A percentile compares a stretch with the other conserved stretches of the same genome.
phyloP scores from a whole-genome alignment of 495 filamentous ascomycete genomes.

The Penicillium waksmanii region DNA sequence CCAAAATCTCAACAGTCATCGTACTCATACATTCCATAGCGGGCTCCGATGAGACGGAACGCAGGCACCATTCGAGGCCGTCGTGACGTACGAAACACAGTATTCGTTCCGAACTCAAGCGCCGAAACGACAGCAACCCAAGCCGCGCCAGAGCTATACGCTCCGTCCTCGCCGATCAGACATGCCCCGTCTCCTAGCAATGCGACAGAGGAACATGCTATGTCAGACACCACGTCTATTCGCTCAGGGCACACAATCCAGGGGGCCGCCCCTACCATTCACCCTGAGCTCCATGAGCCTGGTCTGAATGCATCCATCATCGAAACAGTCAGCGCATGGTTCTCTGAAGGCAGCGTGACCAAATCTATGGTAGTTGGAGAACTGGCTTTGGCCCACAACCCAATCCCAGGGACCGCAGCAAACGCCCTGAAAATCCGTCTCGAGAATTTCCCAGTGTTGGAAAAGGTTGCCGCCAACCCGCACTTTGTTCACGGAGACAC shows the following conservation, averaged over 20 bases:
- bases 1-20: background rate
- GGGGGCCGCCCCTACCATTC: slow-evolving; percentile 62
- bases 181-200: slow-evolving; percentile 50
- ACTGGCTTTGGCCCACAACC: slow-evolving; percentile 84
- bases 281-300: slow-evolving; percentile 79
- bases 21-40: slow-evolving; percentile 37
- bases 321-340: slow-evolving; percentile 85
- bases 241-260: slow-evolving; percentile 83
- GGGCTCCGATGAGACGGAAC: slow-evolving; percentile 62
- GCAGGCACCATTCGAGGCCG: slow-evolving; percentile 81
- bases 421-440: slow-evolving; percentile 71
- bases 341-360: slow-evolving; percentile 71
- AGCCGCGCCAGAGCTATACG: slow-evolving; percentile 22
- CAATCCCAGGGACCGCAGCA: slow-evolving; percentile 50
- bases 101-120: slow-evolving; percentile 67
- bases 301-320: slow-evolving; percentile 91
- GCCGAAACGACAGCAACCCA: slow-evolving; percentile 21
- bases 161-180: slow-evolving; percentile 41
- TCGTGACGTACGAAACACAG: slow-evolving; percentile 86
- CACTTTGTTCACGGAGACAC: slow-evolving; percentile 72
- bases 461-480: slow-evolving; percentile 94
- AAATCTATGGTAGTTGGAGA: slow-evolving; percentile 83
- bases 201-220: slow-evolving; percentile 57
- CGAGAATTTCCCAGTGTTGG: slow-evolving; percentile 87
- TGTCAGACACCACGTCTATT: slow-evolving; percentile 90